Percentiles rank a stretch among this genome's conserved stretches.
These are phyloP conservation scores for Dittrichia graveolens DNA, from an alignment of 129 eudicot genomes.

Conservation along the genomic window DNA sequence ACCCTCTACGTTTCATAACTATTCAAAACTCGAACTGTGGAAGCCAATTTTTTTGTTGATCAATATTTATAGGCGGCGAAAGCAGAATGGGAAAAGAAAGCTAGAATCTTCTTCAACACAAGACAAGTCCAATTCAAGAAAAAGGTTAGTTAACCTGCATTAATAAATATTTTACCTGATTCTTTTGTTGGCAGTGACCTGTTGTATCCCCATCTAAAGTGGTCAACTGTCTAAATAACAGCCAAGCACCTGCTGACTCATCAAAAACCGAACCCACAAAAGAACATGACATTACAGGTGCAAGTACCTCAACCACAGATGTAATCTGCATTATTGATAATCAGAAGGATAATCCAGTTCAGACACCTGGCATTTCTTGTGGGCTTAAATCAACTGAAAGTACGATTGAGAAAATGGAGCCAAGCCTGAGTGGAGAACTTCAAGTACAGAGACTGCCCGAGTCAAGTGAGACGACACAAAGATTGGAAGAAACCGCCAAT, in stretches of 20 bases:
- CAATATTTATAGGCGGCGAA: slow-evolving; percentile 34
- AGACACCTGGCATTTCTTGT: background rate
- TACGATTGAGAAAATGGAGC: background rate
- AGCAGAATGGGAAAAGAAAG: slow-evolving; percentile 41
- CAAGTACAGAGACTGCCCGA: slow-evolving; percentile 10
- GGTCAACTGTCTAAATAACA: slow-evolving; percentile 25
- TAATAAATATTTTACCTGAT: background rate
- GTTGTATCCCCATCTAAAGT: slow-evolving; percentile 19
- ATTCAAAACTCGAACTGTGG: background rate
- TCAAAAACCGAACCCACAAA: slow-evolving; percentile 19
- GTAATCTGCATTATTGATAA: background rate
- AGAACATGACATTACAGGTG: background rate
- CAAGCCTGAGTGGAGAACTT: background rate
- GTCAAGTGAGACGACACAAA: slow-evolving; percentile 8
- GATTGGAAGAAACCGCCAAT: background rate
- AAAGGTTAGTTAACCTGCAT: slow-evolving; percentile 18
- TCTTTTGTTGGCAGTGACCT: slow-evolving; percentile 5
- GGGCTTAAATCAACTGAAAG: background rate
- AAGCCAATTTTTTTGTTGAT: slow-evolving; percentile 11
- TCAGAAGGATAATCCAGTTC: slow-evolving; percentile 7
- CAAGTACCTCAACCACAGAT: background rate
- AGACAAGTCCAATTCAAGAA: slow-evolving; percentile 2
- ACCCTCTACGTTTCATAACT: background rate
- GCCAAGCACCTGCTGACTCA: slow-evolving; percentile 27
- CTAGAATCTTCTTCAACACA: slow-evolving; percentile 27